Evolutionary conservation across 495 filamentous ascomycete genomes (phyloP), one percentile per base, ranked within the genome.

Genomic region (Jackrogersella minutella): DNA sequence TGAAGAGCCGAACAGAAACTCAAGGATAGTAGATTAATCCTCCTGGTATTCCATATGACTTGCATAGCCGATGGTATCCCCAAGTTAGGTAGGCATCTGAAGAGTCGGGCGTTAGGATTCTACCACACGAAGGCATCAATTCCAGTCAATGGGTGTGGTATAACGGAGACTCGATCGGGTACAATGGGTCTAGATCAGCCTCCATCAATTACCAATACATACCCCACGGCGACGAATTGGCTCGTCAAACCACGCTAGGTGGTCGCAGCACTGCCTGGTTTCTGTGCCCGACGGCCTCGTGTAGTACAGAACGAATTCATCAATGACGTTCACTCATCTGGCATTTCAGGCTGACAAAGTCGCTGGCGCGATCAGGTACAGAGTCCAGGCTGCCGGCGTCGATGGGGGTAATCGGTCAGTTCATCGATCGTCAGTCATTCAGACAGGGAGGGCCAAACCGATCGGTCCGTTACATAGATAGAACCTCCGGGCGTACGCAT

Each of bases 41-140:
- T 21, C 50, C 60, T 14, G 31, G 21, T 34, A 34, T 34, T 50
- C 34, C 41, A 40, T 60, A 69, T 69, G 66, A 64, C 66, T 56
- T 52, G 60, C 61, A 69, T 69, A 64, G 22, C 56, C 66, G 66
- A 55, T 58, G 54, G 61, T 64, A 50, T 60, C 19, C 55, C 37
- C 21, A 40, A 53, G 59, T 28, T 37, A 40, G 26, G 26, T 46
- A 52, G 41, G 49, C 28, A 58, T 62, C 63, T 58, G 50, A 59
- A 53, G 49, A 46, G 26, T 21, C 34, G 39, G 56, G 14, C 9
- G 34, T 13, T 16, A 28, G 22, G 47, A 39, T 24, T 28, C 56
- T n/a, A 40, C 51, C 22, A 41, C 40, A 8, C 37, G 37, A 41
- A 10, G 26, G 14, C 26, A 56, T 51, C 41, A 41, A 41, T 57